Evolutionary conservation across 805 yeast genomes (phyloP).

Genomic region (Candida cerambycidarum): DNA sequence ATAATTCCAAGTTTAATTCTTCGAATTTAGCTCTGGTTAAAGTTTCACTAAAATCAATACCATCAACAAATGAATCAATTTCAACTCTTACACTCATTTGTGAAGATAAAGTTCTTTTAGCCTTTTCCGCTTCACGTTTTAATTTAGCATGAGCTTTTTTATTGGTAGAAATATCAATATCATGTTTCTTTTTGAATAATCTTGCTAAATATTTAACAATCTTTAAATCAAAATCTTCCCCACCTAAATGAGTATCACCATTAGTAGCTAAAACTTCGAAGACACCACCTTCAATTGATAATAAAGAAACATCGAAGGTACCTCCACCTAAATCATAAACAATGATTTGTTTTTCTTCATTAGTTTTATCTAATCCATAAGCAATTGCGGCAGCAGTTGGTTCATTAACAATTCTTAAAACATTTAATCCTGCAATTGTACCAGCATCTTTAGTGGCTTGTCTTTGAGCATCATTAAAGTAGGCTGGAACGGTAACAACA

Average conservation of each 20-base stretch:
- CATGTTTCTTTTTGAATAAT: conserved; percentile 47
- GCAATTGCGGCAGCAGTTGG: conserved; percentile 86
- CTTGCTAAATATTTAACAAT: conserved; percentile 42
- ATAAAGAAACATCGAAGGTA: conserved; percentile 78
- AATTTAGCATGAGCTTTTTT: conserved; percentile 45
- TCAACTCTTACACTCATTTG: conserved; percentile 53
- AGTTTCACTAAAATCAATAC: conserved; percentile 48
- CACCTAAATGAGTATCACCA: conserved; percentile 54
- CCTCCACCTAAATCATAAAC: conserved; percentile 53
- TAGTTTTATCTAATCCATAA: conserved; percentile 55
- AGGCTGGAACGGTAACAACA: conserved; percentile 95
- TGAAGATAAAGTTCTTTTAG: conserved; percentile 48
- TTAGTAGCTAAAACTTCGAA: conserved; percentile 49
- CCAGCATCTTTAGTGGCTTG: conserved; percentile 99
- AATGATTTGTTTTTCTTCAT: conserved; percentile 50
- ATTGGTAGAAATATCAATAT: conserved; percentile 40
- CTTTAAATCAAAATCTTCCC: conserved; percentile 50
- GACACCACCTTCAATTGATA: conserved; percentile 51
- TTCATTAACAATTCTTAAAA: conserved; percentile 91
- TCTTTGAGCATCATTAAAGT: conserved; percentile 96
- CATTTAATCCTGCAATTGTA: conserved; percentile 92
- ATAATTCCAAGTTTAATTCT: conserved; percentile 46
- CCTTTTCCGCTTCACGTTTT: conserved; percentile 51
- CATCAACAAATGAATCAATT: conserved; percentile 49
- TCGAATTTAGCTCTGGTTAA: conserved; percentile 49